Percentiles rank a stretch among this genome's conserved stretches.
These are phyloP conservation scores for Spathaspora hagerdaliae DNA, from an alignment of 805 yeast species.

Conservation along the genomic window DNA sequence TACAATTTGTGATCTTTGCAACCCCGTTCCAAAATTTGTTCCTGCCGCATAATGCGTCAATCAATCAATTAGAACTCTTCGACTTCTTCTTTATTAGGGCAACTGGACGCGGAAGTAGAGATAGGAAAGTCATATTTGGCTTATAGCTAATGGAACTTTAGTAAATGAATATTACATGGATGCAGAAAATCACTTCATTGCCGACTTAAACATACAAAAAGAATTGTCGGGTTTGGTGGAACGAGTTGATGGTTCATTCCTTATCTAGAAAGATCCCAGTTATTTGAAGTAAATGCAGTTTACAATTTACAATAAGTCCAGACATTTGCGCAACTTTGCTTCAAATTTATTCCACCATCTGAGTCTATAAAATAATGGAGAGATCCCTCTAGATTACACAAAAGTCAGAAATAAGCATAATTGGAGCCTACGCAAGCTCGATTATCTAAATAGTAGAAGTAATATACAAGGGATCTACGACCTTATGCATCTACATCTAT, in stretches of 20 bases:
- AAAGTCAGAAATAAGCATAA: conserved; percentile 1
- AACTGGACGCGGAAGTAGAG: conserved; percentile 89
- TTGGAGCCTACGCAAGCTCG: conserved; percentile 23
- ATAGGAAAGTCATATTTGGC: conserved; percentile 82
- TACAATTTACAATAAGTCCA: conserved; percentile 57
- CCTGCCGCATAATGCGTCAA: conserved; percentile 79
- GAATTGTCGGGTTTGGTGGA: conserved; percentile 76
- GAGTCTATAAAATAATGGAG: conserved; percentile 72
- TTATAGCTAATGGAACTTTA: conserved; percentile 71
- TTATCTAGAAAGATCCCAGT: conserved; percentile 60
- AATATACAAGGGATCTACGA: conserved; percentile 24
- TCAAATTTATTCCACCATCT: conserved; percentile 70
- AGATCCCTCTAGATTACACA: conserved; percentile 22
- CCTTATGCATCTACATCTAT: conserved; percentile 14
- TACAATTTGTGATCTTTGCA: conserved; percentile 64
- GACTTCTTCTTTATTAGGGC: conserved; percentile 69
- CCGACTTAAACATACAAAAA: conserved; percentile 65
- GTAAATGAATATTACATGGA: conserved; percentile 52
- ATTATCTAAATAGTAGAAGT: conserved; percentile 53
- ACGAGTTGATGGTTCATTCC: conserved; percentile 52
- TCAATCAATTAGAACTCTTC: conserved; percentile 91
- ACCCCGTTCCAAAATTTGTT: conserved; percentile 43
- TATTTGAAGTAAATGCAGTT: conserved; percentile 46
- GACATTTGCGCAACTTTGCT: conserved; percentile 65
- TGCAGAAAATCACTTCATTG: conserved; percentile 73